Conservation (phyloP, 352 stramenopile genomes). For the Phytophthora citricola region DNA sequence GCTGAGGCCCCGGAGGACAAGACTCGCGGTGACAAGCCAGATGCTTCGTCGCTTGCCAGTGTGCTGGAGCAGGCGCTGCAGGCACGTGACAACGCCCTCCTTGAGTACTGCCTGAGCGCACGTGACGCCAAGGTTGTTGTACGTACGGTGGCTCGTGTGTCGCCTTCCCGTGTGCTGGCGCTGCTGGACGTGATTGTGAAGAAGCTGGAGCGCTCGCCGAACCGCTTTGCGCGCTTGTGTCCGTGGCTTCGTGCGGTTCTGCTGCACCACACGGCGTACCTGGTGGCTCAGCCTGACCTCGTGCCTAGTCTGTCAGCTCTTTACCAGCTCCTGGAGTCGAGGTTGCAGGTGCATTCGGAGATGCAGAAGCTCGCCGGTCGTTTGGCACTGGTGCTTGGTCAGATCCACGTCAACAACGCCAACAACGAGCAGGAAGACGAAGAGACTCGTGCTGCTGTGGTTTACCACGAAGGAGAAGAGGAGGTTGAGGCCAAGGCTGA, state of each 20-base stretch:
- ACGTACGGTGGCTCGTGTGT: conserved; percentile 80
- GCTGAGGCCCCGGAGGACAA: conserved; percentile 45
- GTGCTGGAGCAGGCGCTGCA: conserved; percentile 87
- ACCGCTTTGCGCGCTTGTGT: conserved; percentile 79
- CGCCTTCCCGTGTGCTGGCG: conserved; percentile 75
- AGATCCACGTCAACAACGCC: conserved; percentile 79
- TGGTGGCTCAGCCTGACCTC: conserved; percentile 85
- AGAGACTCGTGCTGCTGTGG: conserved; percentile 57
- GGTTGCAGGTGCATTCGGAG: conserved; percentile 81
- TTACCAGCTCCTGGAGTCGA: conserved; percentile 87
- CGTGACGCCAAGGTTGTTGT: conserved; percentile 79
- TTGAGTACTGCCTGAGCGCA: conserved; percentile 85
- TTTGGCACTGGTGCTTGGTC: conserved; percentile 80
- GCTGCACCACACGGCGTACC: conserved; percentile 86
- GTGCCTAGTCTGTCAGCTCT: conserved; percentile 82
- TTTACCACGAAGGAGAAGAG: conserved; percentile 74
- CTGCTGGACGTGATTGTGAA: conserved; percentile 82
- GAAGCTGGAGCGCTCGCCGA: conserved; percentile 85
- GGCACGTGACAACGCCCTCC: conserved; percentile 87
- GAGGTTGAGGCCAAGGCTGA: conserved; percentile 44
- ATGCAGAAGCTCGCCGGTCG: conserved; percentile 87
- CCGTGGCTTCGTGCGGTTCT: conserved; percentile 85
- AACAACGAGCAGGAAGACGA: conserved; percentile 48
- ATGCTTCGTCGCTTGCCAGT: conserved; percentile 83
- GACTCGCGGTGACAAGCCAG: conserved; percentile 52